Base-by-base conservation (phyloP, 2,329 filamentous ascomycete species). In the Penicillium sp. region DNA sequence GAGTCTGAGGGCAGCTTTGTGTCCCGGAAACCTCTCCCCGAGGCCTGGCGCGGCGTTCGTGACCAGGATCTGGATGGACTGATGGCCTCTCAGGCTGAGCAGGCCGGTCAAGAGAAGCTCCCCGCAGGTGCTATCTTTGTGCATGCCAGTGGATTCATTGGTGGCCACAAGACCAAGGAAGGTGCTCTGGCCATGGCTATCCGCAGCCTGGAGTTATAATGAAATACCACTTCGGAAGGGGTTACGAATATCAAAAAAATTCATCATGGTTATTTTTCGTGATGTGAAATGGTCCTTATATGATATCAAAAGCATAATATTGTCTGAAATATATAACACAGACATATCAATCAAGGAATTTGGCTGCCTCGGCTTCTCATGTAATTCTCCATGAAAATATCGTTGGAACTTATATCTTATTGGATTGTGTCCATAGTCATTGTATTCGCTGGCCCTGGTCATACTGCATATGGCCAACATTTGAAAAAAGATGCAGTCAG, bases 141-240 rank as follows among this genome's bases (percentile, higher is more conserved):
- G 29, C 95, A 99, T 73, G 93, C 93, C 3, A 88, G 89, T 52
- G 95, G 95, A 27, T 99, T 99, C 78, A 98, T 98, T 70, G 95
- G 95, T 19, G 95, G 95, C 2, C 96, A 97, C 77, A 89, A 90
- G 82, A 96, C 90, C 0, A 95, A 90, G 68, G 91, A 96, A 60
- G 95, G 95, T 29, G 93, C 87, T 26, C 84, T 91, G 73, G 86
- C 87, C 56, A 96, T 98, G 91, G 92, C 93, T 52, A 65, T 70
- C 43, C 70, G 72, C 55, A 72, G 75, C 26, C 16, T 52, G 9
- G 49, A 52, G 49, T 33, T 35, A 52, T 52, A 16, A 31, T 45
- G 19, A 21, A 31, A 51, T 51, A 19, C 31, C 9, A 10, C 24
- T 43, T 47, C 19, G 19, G 11, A 33, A 31, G 19, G 33, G 22